These are phyloP conservation scores for Leccinum pseudoinsigne DNA, from an alignment of 1,284 basidiomycete species.

Conservation along the genomic window DNA sequence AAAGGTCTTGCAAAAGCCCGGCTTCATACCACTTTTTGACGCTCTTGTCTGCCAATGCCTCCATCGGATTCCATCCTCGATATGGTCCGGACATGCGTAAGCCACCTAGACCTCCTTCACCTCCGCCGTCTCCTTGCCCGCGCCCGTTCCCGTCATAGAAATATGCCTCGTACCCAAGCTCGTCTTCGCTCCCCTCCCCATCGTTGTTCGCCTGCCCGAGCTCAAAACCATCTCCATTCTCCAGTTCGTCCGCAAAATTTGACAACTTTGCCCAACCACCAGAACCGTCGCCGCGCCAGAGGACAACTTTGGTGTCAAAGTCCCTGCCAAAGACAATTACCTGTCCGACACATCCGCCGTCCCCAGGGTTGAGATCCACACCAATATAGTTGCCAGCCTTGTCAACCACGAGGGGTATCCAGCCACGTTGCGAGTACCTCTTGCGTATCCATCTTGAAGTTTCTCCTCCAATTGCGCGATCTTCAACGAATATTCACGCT, in stretches of 20 bases:
- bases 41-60: conserved; percentile 89
- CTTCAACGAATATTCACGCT: conserved; percentile 62
- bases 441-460: conserved; percentile 82
- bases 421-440: conserved; percentile 92
- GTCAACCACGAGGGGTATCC: conserved; percentile 95
- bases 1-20: conserved; percentile 60
- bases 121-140: conserved; percentile 72
- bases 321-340: conserved; percentile 98
- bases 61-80: conserved; percentile 86
- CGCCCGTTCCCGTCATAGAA: conserved; percentile 79
- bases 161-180: conserved; percentile 84
- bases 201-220: conserved; percentile 54
- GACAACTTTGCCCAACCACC: conserved; percentile 95
- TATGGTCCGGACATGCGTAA: conserved; percentile 80
- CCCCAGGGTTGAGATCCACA: conserved; percentile 88
- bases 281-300: conserved; percentile 88
- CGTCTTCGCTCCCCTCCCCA: conserved; percentile 74
- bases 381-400: conserved; percentile 97
- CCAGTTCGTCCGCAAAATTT: conserved; percentile 91
- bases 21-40: conserved; percentile 81
- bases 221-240: conserved; percentile 86
- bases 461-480: conserved; percentile 68
- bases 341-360: conserved; percentile 80
- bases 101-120: conserved; percentile 65
- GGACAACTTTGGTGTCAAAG: conserved; percentile 96